Conservation (phyloP, 768 basidiomycete species). For the Paxillus ammoniavirescens region DNA sequence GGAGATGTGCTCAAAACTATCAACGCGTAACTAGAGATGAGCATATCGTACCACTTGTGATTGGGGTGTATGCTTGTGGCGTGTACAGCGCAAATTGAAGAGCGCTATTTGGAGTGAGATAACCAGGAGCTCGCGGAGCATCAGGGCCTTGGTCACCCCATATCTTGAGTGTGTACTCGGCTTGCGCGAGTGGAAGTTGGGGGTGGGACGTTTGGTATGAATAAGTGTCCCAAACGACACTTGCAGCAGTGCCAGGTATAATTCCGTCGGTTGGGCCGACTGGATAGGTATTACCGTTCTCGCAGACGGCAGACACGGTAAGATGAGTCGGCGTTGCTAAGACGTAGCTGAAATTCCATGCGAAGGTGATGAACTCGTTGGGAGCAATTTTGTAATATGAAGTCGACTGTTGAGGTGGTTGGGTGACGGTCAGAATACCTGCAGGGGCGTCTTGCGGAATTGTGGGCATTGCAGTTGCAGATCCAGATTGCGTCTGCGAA, state of each 20-base stretch:
- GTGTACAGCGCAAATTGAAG: slow-evolving; percentile 84
- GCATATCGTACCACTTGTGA: slow-evolving; percentile 47
- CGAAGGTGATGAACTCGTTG: slow-evolving; percentile 77
- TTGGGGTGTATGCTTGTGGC: slow-evolving; percentile 66
- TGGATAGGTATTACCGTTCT: slow-evolving; percentile 87
- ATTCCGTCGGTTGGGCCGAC: slow-evolving; percentile 77
- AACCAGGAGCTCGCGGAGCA: slow-evolving; percentile 58
- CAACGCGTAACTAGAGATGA: neutral
- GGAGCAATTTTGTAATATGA: slow-evolving; percentile 88
- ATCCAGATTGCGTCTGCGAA: slow-evolving; percentile 2
- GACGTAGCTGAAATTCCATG: slow-evolving; percentile 84
- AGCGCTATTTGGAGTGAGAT: slow-evolving; percentile 64
- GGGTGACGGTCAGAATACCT: slow-evolving; percentile 70
- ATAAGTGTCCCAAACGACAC: slow-evolving; percentile 79
- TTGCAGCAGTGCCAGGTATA: slow-evolving; percentile 67
- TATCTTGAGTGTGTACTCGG: slow-evolving; percentile 75
- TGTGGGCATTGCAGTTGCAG: slow-evolving; percentile 11
- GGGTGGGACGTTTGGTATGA: slow-evolving; percentile 61
- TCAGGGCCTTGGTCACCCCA: slow-evolving; percentile 78
- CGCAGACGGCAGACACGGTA: slow-evolving; percentile 79
- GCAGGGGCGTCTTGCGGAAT: slow-evolving; percentile 56
- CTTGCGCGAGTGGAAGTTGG: slow-evolving; percentile 68
- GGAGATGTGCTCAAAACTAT: neutral
- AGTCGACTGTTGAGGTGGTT: slow-evolving; percentile 77
- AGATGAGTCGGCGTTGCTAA: slow-evolving; percentile 68